These are phyloP conservation scores for Deinandra increscens DNA, from an alignment of 129 eudicot species.

Conservation along the genomic window DNA sequence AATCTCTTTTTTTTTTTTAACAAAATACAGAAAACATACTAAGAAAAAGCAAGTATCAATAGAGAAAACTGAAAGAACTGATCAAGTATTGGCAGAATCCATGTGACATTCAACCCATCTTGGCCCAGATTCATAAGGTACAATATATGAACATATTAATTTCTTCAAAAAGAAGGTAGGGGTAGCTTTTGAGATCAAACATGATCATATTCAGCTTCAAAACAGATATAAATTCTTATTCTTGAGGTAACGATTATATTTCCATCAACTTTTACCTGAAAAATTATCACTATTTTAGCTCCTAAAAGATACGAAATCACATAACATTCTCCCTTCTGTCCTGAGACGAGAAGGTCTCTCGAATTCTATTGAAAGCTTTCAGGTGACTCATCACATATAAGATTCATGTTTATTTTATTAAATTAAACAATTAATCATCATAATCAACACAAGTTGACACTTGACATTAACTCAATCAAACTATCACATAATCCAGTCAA, in stretches of 20 bases:
- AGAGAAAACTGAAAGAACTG: not conserved
- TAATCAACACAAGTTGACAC: not conserved
- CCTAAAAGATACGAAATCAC: no score
- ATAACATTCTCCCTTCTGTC: no score
- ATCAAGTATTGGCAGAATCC: constrained; percentile 19
- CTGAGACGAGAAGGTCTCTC: no score
- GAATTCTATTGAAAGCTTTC: no score
- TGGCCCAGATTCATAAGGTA: constrained; percentile 1
- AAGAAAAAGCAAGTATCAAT: no score
- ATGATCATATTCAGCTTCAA: constrained; percentile 4
- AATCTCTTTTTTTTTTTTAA: no score
- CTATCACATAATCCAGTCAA: no score
- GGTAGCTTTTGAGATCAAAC: constrained; percentile 5
- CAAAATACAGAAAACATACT: no score
- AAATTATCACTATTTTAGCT: no score
- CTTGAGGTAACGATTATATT: constrained; percentile 9
- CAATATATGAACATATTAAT: not conserved
- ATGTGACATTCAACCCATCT: constrained; percentile 19
- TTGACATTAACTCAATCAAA: no score
- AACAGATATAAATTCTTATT: not conserved
- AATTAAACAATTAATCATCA: not conserved
- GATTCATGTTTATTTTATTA: not conserved
- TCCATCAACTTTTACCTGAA: not conserved
- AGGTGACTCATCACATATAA: not conserved
- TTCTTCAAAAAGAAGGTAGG: not conserved